Evolutionary conservation across 2,329 filamentous ascomycete genomes (phyloP), one percentile per base, ranked within the genome.

Genomic region (Chaetothyriales sp.): DNA sequence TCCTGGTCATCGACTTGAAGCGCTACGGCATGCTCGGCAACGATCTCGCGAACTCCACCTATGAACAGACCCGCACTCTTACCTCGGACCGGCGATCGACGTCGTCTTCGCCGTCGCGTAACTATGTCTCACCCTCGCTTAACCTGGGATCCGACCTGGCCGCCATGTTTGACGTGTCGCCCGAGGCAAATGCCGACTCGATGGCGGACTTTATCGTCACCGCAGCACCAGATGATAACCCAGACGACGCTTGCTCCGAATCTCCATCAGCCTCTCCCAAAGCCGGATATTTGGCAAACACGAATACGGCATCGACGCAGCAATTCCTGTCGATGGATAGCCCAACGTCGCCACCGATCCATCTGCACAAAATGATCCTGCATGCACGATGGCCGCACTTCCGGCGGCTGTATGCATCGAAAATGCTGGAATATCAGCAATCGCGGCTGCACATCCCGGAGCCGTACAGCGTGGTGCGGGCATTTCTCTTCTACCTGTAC

Each of bases 381-480:
- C 87, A 94, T 66, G 85, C 92, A 18, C 85, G 92, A 49, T 98
- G 92, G 92, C 89, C 92, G 25, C 92, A 98, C 67, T 98, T 98
- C 70, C 82, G 85, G 43, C 84, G 92, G 15, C 74, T 98, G 2
- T 97, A 94, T 72, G 83, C 85, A 49, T 82, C 90, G 4, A 89
- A 95, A 64, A 98, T 98, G 92, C 83, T 86, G 10, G 92, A 98
- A 66, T 98, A 94, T 63, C 92, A 98, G 65, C 92, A 88, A 15
- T 92, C 92, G 63, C 89, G 86, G 67, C 92, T 98, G 85, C 90
- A 98, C 69, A 95, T 98, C 45, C 90, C 92, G 0, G 94, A 98
- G 64, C 89, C 90, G 0, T 97, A 95, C 67, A 83, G 82, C 1
- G 89, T 95, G 0, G 92, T 98, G 46, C 89, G 87, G 60, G 88